Base-by-base conservation (phyloP, 495 filamentous ascomycete species). In the Podospora fimiseda region DNA sequence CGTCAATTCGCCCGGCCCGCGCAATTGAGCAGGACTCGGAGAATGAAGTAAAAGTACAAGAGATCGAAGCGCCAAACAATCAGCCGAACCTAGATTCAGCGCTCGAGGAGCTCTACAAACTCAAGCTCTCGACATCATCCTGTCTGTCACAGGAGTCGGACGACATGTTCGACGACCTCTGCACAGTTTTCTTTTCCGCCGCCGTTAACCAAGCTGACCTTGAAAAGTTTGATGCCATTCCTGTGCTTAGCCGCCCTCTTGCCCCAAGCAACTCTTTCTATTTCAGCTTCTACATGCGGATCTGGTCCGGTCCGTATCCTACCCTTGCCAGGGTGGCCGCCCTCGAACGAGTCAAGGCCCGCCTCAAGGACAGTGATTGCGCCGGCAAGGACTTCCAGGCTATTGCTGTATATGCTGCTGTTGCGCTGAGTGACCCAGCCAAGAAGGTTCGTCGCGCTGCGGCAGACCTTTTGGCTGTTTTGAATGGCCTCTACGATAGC, bases 381-480 rank as follows among this genome's bases (percentile, higher is more conserved):
- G 56, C 67, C 20, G 68, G 67, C n/a, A 52, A 83, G 43, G 90
- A 94, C 62, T 74, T 84, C 37, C 91, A 95, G 61, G 81, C 82
- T 2, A 60, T 95, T 16, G 55, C 95, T 22, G 90, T 91, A 13
- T 95, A 94, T 65, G 64, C 83, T 24, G 63, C 95, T 30, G 73
- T 73, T 49, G 87, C 85, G 8, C 77, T 98, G 15, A 71, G 81
- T 21, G 93, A 98, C 65, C 67, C 79, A 2, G 82, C 86, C 1
- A 77, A 79, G 49, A 83, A 77, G 42, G 85, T 96, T 48, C 83
- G 93, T 23, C 79, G 81, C 18, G 82, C 88, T 36, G 86, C 90
- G 16, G 82, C 84, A 24, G 77, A 84, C 38, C 76, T 90, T 22
- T 56, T 86, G 8, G 57, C 71, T 2, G 64, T 74, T 9, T 53